phyloP scores from a whole-genome alignment of 1,284 basidiomycete species.

The Ustilago vetiveriae region DNA sequence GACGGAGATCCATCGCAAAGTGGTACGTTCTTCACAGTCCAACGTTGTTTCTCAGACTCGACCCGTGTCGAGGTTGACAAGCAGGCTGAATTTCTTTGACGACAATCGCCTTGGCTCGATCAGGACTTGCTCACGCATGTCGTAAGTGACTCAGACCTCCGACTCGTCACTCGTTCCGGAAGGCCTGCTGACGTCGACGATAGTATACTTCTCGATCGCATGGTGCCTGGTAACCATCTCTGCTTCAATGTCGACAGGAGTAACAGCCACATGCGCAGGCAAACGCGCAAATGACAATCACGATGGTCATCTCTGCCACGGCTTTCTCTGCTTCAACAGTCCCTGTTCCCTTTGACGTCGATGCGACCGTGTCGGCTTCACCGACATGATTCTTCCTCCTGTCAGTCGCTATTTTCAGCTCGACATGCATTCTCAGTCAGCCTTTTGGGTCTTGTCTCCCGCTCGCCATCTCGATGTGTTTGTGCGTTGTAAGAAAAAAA shows the following conservation, averaged over 20 bases:
- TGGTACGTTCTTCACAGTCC: too few relatives aligned
- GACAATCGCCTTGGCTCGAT: not conserved
- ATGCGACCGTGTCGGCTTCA: not conserved
- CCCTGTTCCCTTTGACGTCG: not conserved
- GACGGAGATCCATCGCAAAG: conserved; percentile 17
- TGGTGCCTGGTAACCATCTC: conserved; percentile 7
- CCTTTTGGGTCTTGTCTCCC: too few relatives aligned
- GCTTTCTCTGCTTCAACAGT: not conserved
- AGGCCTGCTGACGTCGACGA: not conserved
- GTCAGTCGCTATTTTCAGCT: not conserved
- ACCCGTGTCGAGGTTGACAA: too few relatives aligned
- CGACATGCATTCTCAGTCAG: too few relatives aligned
- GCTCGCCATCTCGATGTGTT: not conserved
- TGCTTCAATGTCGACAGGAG: not conserved
- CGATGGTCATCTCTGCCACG: not conserved
- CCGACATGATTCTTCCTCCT: not conserved
- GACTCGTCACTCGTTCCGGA: not conserved
- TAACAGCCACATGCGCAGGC: conserved; percentile 13
- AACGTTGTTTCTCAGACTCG: too few relatives aligned
- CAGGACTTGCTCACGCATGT: not conserved
- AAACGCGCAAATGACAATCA: not conserved
- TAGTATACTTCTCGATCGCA: not conserved
- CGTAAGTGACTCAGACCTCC: not conserved
- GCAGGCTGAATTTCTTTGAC: too few relatives aligned
- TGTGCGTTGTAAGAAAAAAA: too few relatives aligned